Conservation (phyloP, 2,329 filamentous ascomycete genomes). For the Aspergillus ochraceus region DNA sequence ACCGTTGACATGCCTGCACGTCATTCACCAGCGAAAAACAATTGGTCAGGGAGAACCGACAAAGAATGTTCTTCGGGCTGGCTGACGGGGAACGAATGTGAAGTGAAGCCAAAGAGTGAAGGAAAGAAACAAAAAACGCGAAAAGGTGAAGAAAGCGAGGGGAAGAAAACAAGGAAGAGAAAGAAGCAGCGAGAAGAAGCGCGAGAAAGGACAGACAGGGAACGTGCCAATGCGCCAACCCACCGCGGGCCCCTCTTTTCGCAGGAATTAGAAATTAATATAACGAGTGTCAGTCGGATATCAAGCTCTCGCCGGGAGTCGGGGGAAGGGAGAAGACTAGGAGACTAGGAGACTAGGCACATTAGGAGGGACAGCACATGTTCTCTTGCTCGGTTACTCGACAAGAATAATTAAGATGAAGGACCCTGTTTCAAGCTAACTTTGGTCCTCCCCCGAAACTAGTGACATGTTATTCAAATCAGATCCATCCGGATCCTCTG, state of each 20-base stretch:
- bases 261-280: neutral
- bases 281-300: neutral
- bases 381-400: neutral
- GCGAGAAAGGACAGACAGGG: conserved; percentile 3
- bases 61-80: conserved; percentile 1
- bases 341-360: neutral
- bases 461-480: neutral
- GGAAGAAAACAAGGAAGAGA: conserved; percentile 3
- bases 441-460: neutral
- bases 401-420: conserved; percentile 6
- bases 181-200: conserved; percentile 1
- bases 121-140: neutral
- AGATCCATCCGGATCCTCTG: neutral
- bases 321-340: too few species aligned
- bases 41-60: neutral
- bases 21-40: conserved; percentile 9
- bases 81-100: neutral
- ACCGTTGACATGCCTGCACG: conserved; percentile 22
- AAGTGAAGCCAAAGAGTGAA: neutral
- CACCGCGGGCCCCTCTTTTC: neutral
- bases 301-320: neutral
- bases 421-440: conserved; percentile 15
- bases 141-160: neutral
- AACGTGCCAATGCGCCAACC: neutral
- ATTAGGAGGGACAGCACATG: neutral